Evolutionary conservation across 345 rosid species (phyloP).

Genomic region (Melaleuca quinquenervia): DNA sequence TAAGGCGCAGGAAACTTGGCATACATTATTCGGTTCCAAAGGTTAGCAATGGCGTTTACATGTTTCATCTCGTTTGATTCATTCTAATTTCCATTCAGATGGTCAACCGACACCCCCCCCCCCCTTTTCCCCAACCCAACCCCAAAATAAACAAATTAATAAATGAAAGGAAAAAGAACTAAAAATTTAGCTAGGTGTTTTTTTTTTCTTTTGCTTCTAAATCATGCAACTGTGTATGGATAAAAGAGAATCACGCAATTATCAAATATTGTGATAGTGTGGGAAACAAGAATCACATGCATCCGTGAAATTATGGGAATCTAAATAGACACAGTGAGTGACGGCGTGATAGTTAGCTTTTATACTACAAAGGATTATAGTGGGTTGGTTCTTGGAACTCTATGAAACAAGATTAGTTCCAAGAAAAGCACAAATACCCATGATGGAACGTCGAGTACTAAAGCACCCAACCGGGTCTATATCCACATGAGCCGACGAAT

Average conservation of each 20-base stretch:
- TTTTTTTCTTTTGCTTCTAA: too few species aligned
- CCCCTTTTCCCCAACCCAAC: too few species aligned
- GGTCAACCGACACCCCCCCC: background rate
- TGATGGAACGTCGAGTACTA: background rate
- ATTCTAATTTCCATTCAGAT: background rate
- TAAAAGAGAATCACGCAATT: too few species aligned
- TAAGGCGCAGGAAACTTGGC: slow-evolving; percentile 67
- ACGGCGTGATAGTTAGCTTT: fast-evolving
- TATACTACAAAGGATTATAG: background rate
- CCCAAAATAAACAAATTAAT: too few species aligned
- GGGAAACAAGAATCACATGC: too few species aligned
- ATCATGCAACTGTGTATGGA: too few species aligned
- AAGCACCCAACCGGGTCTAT: background rate
- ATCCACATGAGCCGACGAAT: background rate
- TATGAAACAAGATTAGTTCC: background rate
- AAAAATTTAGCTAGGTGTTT: too few species aligned
- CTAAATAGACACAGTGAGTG: background rate
- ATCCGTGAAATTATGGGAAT: too few species aligned
- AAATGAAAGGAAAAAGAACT: too few species aligned
- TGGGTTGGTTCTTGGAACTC: background rate
- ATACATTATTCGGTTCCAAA: slow-evolving; percentile 73
- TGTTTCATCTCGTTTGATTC: background rate
- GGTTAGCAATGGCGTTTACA: slow-evolving; percentile 20
- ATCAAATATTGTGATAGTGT: too few species aligned
- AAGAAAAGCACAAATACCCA: background rate